Base-by-base conservation (phyloP, 495 filamentous ascomycete genomes). In the Massariosphaeria phaeospora region DNA sequence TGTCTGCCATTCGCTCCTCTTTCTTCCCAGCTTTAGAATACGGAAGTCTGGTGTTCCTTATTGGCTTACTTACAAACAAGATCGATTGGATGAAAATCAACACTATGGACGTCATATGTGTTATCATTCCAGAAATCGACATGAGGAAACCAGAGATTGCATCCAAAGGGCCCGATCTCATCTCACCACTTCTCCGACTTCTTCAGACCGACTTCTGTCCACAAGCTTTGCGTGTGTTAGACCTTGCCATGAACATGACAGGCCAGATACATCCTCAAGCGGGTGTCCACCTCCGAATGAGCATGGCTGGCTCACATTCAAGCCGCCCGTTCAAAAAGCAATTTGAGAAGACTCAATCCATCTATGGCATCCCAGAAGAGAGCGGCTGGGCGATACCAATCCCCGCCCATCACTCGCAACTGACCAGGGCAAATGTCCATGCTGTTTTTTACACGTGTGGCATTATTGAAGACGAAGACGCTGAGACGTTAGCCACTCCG, bases 361-460 rank as follows among this genome's bases (percentile, higher is more conserved):
- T 99, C 18, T 99, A 96, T 66, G 93, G 93, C 41, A 96, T 99
- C 52, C 93, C 93, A 1, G 91, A 96, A 66, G 86, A 89, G 23
- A 91, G 86, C 2, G 93, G 93, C 6, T 99, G 93, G 93, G 90
- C 94, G 1, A 87, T 99, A 29, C 93, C 94, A 1, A 85, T 91
- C 70, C 93, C 93, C 17, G 91, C 91, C 2, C 83, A 84, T 41
- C 88, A 95, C 69, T 89, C 91, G 2, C 81, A 80, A 41, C 81
- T 80, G 34, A 96, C 91, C 10, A 78, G 91, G 30, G 78, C 83
- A 49, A 97, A 97, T 64, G 91, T 97, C n/a, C 91, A 96, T 61
- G 88, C 90, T 0, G 90, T 93, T 3, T 96, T 95, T 68, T 93
- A 96, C 68, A 95, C 89, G 45, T 95, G 91, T 57, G 79, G 79